Evolutionary conservation across 2,329 filamentous ascomycete species (phyloP).

Genomic region (Cercospora canescens): DNA sequence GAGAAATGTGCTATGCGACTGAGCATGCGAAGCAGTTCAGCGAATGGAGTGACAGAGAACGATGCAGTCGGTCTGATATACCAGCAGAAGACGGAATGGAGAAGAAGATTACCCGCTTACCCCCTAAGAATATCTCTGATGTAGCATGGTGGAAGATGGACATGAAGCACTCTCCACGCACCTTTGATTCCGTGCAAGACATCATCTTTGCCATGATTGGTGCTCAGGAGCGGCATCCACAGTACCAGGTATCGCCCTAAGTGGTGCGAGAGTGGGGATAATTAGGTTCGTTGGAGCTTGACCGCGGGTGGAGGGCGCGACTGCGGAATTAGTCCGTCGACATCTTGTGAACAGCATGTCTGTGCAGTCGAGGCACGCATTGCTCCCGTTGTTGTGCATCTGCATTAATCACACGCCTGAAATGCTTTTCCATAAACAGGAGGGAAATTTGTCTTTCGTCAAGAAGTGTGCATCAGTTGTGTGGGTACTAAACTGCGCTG

Average conservation of each 20-base stretch:
- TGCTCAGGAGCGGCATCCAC: not conserved
- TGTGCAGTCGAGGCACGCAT: not conserved
- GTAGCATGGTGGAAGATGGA: not conserved
- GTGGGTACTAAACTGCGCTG: not conserved
- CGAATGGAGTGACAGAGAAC: not conserved
- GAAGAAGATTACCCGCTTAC: not conserved
- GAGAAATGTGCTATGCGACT: not conserved
- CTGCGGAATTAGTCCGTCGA: not conserved
- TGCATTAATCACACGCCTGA: too few species aligned
- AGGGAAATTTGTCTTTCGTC: not conserved
- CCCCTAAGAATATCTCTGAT: conserved; percentile 6
- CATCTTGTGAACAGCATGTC: not conserved
- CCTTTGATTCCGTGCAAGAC: conserved; percentile 16
- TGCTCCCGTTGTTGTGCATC: too few species aligned
- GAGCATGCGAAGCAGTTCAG: not conserved
- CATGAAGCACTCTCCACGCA: not conserved
- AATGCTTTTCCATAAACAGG: too few species aligned
- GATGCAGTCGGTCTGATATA: not conserved
- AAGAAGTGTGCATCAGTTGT: not conserved
- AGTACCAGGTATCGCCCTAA: conserved; percentile 4
- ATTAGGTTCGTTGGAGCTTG: not conserved
- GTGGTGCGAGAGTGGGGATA: not conserved
- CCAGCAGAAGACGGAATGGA: conserved; percentile 10
- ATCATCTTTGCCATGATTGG: conserved; percentile 19
- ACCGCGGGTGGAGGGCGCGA: not conserved